A percentile compares a stretch with the other conserved stretches of the same genome.
Conservation (phyloP, 23 red algal genomes). For the Gracilaria gracilis region DNA sequence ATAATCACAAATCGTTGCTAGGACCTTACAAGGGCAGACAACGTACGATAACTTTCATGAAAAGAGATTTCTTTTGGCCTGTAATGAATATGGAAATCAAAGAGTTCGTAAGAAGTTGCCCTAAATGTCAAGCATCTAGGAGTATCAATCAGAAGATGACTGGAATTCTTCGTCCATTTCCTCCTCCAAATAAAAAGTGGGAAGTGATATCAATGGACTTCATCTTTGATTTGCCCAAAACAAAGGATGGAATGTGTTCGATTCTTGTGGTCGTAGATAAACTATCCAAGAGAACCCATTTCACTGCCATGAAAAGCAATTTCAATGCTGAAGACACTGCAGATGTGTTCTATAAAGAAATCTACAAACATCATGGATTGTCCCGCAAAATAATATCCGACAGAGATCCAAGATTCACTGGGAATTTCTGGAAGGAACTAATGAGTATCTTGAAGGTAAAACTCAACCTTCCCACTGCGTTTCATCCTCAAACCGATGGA, state of each 20-base stretch:
- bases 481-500: constrained; percentile 53
- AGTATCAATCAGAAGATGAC: constrained; percentile 16
- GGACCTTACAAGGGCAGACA: constrained; percentile 4
- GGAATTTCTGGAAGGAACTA: constrained; percentile 19
- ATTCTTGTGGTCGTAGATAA: constrained; percentile 36
- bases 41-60: constrained; percentile 30
- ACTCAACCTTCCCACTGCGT: constrained; percentile 33
- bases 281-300: constrained; percentile 40
- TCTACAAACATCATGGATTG: constrained; percentile 29
- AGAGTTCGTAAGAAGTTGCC: neutral
- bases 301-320: neutral
- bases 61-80: constrained; percentile 46
- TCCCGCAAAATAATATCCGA: constrained; percentile 31
- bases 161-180: constrained; percentile 13
- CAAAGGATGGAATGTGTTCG: constrained; percentile 12
- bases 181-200: constrained; percentile 11
- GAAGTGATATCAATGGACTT: constrained; percentile 53
- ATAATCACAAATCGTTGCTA: constrained; percentile 27
- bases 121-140: constrained; percentile 9
- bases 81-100: constrained; percentile 30
- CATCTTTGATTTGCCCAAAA: constrained; percentile 42
- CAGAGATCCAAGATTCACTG: constrained; percentile 38
- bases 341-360: constrained; percentile 20
- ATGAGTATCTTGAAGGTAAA: constrained; percentile 22
- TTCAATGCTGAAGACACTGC: constrained; percentile 32